Base-by-base conservation (phyloP, 1,284 basidiomycete genomes). In the Hymenochaete sp. region DNA sequence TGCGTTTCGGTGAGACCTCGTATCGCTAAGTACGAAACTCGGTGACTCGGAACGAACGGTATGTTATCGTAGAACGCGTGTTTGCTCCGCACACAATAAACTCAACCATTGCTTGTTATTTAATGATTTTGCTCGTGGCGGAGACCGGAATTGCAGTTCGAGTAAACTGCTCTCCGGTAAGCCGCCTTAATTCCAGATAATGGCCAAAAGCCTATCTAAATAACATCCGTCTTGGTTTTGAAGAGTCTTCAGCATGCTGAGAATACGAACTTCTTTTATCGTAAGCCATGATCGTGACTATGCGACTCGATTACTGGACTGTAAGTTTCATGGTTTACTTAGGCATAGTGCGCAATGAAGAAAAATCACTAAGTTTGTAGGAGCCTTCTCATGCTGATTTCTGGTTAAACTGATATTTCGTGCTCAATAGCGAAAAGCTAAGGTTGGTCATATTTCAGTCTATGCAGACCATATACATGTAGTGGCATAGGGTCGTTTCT, bases 401-500 rank as follows among this genome's bases (percentile, higher is more conserved):
- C 37, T 38, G 21, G 37, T 13, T 21, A 3, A 10, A n/a, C 2
- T 28, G 4, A 42, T 4, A 2, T 16, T 22, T 16, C 14, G 10
- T 29, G 7, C 14, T 29, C 16, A 3, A 3, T 21, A 45, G 43
- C 8, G 44, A 38, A 31, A 46, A 46, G 38, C 4, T 46, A 36
- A 16, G 38, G 18, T 21, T 38, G 24, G 44, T 38, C 13, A 9
- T 32, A 8, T 46, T 40, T 25, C 44, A 46, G 16, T 21, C 41
- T 28, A 46, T 46, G 44, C 38, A 46, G 38, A 41, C 44, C 10
- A 41, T 46, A 14, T 46, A 46, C 38, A n/a, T n/a, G n/a, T n/a
- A n/a, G n/a, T n/a, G n/a, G n/a, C n/a, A n/a, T n/a, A n/a, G n/a
- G n/a, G n/a, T n/a, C n/a, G n/a, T n/a, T n/a, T n/a, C n/a, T n/a